These are phyloP conservation scores for Amanita phalloides DNA, from an alignment of 768 basidiomycete genomes.

Conservation along the genomic window DNA sequence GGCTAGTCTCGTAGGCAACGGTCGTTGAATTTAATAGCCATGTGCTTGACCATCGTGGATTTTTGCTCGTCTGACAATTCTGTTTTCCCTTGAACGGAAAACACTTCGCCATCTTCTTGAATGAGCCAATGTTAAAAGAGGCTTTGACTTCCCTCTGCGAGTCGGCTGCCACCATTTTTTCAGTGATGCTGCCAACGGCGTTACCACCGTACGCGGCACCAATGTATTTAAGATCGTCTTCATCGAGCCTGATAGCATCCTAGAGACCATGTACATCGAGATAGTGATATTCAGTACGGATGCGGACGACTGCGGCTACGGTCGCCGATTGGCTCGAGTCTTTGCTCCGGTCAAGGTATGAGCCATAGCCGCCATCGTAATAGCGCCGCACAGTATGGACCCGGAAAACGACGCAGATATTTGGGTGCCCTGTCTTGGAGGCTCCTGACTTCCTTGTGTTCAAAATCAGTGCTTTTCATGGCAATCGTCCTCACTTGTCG, in stretches of 20 bases:
- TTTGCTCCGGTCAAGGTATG: conserved; percentile 1
- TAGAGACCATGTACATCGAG: neutral
- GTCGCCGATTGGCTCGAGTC: neutral
- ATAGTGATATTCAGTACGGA: neutral
- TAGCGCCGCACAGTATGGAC: neutral
- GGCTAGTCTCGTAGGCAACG: neutral
- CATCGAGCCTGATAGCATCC: neutral
- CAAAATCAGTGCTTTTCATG: neutral
- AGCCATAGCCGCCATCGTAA: neutral
- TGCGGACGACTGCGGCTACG: neutral
- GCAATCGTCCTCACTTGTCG: neutral
- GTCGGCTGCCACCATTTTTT: neutral
- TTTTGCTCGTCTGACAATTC: neutral
- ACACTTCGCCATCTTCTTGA: neutral
- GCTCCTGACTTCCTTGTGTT: conserved; percentile 3
- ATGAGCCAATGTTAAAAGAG: neutral
- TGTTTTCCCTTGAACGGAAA: neutral
- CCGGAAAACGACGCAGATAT: neutral
- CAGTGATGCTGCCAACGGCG: neutral
- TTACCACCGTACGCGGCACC: conserved; percentile 1
- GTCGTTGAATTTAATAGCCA: neutral
- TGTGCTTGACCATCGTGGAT: neutral
- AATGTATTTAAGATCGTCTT: neutral
- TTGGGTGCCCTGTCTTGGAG: neutral
- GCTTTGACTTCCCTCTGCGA: neutral